phyloP scores from a whole-genome alignment of 176 grass and related monocot species.

The Triticum urartu region DNA sequence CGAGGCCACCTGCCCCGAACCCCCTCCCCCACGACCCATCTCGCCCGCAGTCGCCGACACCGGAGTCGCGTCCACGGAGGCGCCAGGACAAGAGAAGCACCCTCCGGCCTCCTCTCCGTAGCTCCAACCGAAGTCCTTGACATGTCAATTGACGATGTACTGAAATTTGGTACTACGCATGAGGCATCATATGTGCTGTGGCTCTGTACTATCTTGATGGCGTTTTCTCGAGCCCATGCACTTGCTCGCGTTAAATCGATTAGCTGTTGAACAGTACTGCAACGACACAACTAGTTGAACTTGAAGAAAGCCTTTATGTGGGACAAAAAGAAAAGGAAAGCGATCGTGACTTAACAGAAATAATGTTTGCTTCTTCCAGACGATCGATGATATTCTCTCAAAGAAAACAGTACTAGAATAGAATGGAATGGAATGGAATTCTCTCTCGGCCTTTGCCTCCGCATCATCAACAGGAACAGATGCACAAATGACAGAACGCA shows the following conservation, averaged over 20 bases:
- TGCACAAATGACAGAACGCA: too few relatives aligned
- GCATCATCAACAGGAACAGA: background rate
- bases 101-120: too few relatives aligned
- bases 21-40: too few relatives aligned
- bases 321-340: background rate
- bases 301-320: background rate
- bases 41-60: too few relatives aligned
- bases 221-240: background rate
- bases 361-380: background rate
- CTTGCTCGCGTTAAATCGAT: background rate
- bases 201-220: background rate
- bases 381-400: background rate
- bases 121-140: background rate
- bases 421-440: background rate
- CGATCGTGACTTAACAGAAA: background rate
- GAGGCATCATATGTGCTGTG: too few relatives aligned
- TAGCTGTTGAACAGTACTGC: background rate
- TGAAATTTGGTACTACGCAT: background rate
- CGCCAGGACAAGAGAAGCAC: too few relatives aligned
- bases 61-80: too few relatives aligned
- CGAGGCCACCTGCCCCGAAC: too few relatives aligned
- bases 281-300: background rate
- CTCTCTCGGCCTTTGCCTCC: too few relatives aligned
- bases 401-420: too few relatives aligned
- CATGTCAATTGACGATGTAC: background rate